These are phyloP conservation scores for Chrysosporium keratinophilum DNA, from an alignment of 2,329 filamentous ascomycete genomes.

Conservation along the genomic window DNA sequence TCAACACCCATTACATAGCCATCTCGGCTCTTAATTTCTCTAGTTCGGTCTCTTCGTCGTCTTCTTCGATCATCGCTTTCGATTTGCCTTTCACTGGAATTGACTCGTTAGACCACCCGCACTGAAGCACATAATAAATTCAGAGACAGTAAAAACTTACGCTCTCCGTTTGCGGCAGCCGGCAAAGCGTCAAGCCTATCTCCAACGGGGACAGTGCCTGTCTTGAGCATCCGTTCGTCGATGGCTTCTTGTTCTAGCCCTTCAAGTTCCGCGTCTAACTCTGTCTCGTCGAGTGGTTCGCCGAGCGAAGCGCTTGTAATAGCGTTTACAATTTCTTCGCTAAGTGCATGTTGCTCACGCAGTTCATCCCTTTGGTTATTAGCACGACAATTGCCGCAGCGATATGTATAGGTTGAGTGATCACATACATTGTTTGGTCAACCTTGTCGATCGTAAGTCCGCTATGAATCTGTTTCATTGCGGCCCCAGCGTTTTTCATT, in stretches of 20 bases:
- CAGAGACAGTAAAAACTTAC: slow-evolving; percentile 46
- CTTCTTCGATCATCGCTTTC: slow-evolving; percentile 54
- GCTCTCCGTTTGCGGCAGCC: slow-evolving; percentile 59
- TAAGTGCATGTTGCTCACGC: slow-evolving; percentile 82
- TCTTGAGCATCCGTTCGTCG: slow-evolving; percentile 87
- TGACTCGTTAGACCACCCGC: not conserved
- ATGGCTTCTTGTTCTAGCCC: slow-evolving; percentile 82
- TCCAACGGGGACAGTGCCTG: slow-evolving; percentile 69
- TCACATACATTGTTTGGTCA: slow-evolving; percentile 78
- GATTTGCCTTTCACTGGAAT: slow-evolving; percentile 38
- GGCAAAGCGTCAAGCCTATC: slow-evolving; percentile 67
- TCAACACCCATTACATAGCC: slow-evolving; percentile 59
- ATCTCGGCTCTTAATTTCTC: slow-evolving; percentile 91
- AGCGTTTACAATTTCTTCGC: slow-evolving; percentile 80
- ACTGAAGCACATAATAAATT: slow-evolving; percentile 7
- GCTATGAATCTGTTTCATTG: slow-evolving; percentile 88
- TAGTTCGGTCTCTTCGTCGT: slow-evolving; percentile 93
- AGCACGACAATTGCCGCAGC: not conserved
- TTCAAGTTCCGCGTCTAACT: slow-evolving; percentile 77
- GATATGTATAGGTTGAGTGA: not conserved
- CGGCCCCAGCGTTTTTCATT: slow-evolving; percentile 81
- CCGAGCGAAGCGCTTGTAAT: slow-evolving; percentile 62
- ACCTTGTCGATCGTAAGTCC: slow-evolving; percentile 89
- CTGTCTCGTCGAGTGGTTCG: slow-evolving; percentile 69
- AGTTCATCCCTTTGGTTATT: slow-evolving; percentile 61